Evolutionary conservation across 108 stramenopile species (phyloP), one percentile per base, ranked within the genome.

Genomic region (Mediolabrus comicus): DNA sequence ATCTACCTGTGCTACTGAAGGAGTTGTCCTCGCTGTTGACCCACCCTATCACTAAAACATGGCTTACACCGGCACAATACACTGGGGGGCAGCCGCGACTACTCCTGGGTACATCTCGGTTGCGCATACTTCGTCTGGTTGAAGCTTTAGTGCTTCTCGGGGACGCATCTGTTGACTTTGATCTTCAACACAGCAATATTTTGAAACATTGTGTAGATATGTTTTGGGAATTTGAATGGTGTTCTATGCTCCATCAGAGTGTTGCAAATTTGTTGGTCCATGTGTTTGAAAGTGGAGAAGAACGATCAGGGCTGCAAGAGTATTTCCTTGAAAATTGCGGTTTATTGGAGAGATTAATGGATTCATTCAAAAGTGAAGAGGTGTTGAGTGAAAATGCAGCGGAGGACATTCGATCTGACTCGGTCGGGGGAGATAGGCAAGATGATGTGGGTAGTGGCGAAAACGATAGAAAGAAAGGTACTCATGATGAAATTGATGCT

Each of bases 161-260:
- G 1, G 74, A 92, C 57, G 69, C 75, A 0, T 59, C 57, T 0
- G 84, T 92, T 9, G 94, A 95, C 78, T 38, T 70, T 13, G 30
- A 83, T n/a, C 74, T 95, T 6, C 77, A 81, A 46, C 65, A 83
- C 39, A 92, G 88, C 13, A 73, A 85, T 43, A 84, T 80, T 38
- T 67, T 98, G 79, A 83, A 87, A 72, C 69, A 77, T 0, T 96
- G 95, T 62, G 66, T 98, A 34, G 90, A 95, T 71, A 74, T 98
- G 35, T 95, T 98, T 71, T 97, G 97, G 87, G 82, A 89, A 53
- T 98, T 96, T 72, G 92, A 94, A 69, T 93, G 91, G 84, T 92
- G 95, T 64, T 91, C 89, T 36, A 92, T 98, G 94, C 85, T 98
- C 13, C 98, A 98, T 77, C 92, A 96, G 65, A 90, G 91, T 61